Evolutionary conservation across 2,329 filamentous ascomycete species (phyloP), one percentile per base, ranked within the genome.

Genomic region (Aaosphaeria arxii): DNA sequence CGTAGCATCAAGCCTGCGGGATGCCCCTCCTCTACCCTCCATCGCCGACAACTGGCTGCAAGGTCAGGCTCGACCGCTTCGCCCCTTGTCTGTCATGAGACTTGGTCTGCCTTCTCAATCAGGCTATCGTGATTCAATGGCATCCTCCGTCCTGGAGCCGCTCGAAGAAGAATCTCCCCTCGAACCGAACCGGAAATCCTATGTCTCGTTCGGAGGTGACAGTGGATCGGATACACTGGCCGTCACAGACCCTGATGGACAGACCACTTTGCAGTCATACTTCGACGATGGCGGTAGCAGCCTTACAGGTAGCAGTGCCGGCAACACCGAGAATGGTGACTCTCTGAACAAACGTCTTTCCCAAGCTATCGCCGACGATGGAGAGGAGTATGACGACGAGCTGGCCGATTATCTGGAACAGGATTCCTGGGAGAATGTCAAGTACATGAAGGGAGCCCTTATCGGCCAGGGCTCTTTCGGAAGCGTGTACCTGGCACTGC

Each of bases 371-470:
- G 88, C 87, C 11, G 88, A 95, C 58, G 92, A 97, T 62, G 91
- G 91, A 32, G 92, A 96, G 66, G 94, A 95, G 61, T 84, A 85
- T 5, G 92, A 97, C 61, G 89, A 91, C 63, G 91, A 94, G 60
- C 79, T 97, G 24, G 84, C 87, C 59, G 91, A 91, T 64, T 96
- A 96, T 77, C 79, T 97, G 38, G 85, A 90, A 32, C 89, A 90
- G 55, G 90, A 96, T 66, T 95, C 90, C 6, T 97, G 94, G 85
- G 91, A 95, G 56, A 91, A 96, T 54, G 88, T 92, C 75, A 95
- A 96, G 71, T 99, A 95, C 89, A 97, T 99, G 91, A 96, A 97
- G 77, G 94, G 94, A 64, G 91, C 92, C 31, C 79, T 97, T 54
- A 99, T 99, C 57, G 94, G 94, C 31, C 91, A 96, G 72, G 94